These are phyloP conservation scores for Salpingoeca rosetta DNA, from an alignment of 78 protist genomes.

Conservation along the genomic window DNA sequence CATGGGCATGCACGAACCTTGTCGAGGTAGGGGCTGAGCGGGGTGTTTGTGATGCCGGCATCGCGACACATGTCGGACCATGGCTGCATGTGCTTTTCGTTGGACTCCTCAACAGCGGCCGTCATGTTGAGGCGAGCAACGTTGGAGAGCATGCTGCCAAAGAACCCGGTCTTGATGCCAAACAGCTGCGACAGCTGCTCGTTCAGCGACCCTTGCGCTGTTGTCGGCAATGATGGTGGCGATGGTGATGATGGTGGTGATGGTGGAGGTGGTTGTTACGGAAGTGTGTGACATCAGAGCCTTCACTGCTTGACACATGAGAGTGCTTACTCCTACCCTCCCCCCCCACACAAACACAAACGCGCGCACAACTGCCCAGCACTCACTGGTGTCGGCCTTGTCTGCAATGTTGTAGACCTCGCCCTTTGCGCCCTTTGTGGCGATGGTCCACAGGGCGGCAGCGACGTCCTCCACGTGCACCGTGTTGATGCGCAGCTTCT, in stretches of 20 bases:
- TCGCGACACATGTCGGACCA: constrained; percentile 80
- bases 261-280: constrained; percentile 10
- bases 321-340: too few relatives aligned
- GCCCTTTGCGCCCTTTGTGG: constrained; percentile 47
- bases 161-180: constrained; percentile 73
- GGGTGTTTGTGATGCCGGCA: constrained; percentile 54
- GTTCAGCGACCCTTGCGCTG: constrained; percentile 56
- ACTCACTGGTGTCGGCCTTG: constrained; percentile 55
- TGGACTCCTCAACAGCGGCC: constrained; percentile 50
- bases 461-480: constrained; percentile 89
- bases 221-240: too few relatives aligned
- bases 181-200: constrained; percentile 64
- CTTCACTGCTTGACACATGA: too few relatives aligned
- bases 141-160: constrained; percentile 44
- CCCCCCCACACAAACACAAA: too few relatives aligned
- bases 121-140: constrained; percentile 56
- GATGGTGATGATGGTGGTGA: too few relatives aligned
- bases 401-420: constrained; percentile 75
- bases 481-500: constrained; percentile 75
- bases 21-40: constrained; percentile 86
- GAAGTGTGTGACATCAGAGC: neutral
- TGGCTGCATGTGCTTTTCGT: constrained; percentile 83
- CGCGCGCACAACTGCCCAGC: neutral
- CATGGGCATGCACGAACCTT: too few relatives aligned
- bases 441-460: constrained; percentile 62